Conservation (phyloP, 2,329 filamentous ascomycete species). For the Chrysosporium keratinophilum region DNA sequence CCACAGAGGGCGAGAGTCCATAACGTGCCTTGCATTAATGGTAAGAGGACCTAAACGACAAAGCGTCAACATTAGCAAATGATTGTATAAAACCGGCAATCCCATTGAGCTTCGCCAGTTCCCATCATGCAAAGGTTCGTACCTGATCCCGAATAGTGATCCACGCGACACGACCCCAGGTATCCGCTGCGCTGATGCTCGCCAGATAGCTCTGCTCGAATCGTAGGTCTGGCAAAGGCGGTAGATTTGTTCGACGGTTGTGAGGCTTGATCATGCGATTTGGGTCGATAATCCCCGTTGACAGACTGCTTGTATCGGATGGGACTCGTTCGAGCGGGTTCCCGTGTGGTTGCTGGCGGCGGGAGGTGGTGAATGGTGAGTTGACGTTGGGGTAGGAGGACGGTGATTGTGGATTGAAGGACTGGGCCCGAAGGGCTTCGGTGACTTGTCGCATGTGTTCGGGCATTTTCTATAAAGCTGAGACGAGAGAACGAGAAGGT, state of each 20-base stretch:
- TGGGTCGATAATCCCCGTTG: slow-evolving; percentile 39
- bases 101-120: neutral
- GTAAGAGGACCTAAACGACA: slow-evolving; percentile 61
- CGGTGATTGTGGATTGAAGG: slow-evolving; percentile 47
- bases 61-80: neutral
- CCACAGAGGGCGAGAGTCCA: slow-evolving; percentile 78
- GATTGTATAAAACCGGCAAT: neutral
- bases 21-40: slow-evolving; percentile 74
- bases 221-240: slow-evolving; percentile 67
- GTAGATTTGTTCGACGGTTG: slow-evolving; percentile 44
- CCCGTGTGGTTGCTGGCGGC: slow-evolving; percentile 28
- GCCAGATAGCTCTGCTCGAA: slow-evolving; percentile 98
- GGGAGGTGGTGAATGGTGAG: slow-evolving; percentile 53
- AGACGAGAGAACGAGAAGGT: neutral
- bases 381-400: slow-evolving; percentile 60
- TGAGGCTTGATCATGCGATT: slow-evolving; percentile 27
- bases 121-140: slow-evolving; percentile 16
- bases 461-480: slow-evolving; percentile 38
- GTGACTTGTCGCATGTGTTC: slow-evolving; percentile 58
- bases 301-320: slow-evolving; percentile 35
- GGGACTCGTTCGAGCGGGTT: slow-evolving; percentile 50
- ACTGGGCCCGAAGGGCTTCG: slow-evolving; percentile 68
- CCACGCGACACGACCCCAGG: slow-evolving; percentile 66
- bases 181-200: slow-evolving; percentile 70
- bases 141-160: slow-evolving; percentile 89